Base-by-base conservation (phyloP, 2,329 filamentous ascomycete genomes). In the Dothiorella sarmentorum region DNA sequence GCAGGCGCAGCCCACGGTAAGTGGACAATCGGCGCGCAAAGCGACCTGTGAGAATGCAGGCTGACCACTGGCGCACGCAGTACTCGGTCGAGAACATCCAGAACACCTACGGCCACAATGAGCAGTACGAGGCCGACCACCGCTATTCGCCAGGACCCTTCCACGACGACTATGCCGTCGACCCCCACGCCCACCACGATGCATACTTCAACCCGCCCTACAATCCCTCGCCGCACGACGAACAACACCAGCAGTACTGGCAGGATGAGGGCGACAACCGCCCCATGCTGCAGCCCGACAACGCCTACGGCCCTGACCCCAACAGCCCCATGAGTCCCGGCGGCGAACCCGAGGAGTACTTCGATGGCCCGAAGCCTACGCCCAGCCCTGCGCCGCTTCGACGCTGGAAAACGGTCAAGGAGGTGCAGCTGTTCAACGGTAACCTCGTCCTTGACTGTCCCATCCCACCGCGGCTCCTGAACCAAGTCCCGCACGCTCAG, bases 351-450 rank as follows among this genome's bases (percentile, higher is more conserved):
- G 65, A 66, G 37, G 45, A 27, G 15, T 67, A 65, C 11, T 76
- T 74, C 61, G 76, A 79, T 59, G 71, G 75, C 29, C 73, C 75
- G 11, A 63, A 70, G 63, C 77, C 77, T 61, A 78, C 80, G 57
- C 78, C 82, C 18, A 80, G 79, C 64, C 83, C 80, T 58, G 82
- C 78, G 63, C 83, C 82, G 4, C 85, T 97, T 65, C 88, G 90
- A 73, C 84, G 94, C 71, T 97, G 91, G 90, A 99, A 97, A 80
- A 99, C 94, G 0, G 93, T 99, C 49, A 99, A 97, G 76, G 91
- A 97, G 78, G 93, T 99, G n/a, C 87, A 95, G 67, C 77, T 99
- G 56, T 99, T 96, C 80, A 88, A 95, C 65, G 94, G 94, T 63
- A 99, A 99, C 75, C 83, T 99, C 67, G 92, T 99, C 35, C 85